phyloP scores from a whole-genome alignment of 495 filamentous ascomycete genomes.

The Astrocystis sublimbata region DNA sequence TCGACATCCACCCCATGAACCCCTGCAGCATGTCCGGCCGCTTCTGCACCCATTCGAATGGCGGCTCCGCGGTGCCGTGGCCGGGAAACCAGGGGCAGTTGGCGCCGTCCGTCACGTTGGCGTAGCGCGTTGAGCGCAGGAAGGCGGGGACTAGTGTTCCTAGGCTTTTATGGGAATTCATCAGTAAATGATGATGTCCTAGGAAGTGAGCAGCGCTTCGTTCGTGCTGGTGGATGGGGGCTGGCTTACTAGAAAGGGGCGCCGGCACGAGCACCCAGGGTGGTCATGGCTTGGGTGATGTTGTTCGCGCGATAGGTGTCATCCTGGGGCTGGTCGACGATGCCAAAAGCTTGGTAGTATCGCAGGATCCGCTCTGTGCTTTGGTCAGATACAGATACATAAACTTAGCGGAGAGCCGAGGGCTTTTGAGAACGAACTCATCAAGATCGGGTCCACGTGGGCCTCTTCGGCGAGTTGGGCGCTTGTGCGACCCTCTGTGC shows the following conservation, averaged over 20 bases:
- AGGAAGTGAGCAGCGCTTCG: too few species aligned
- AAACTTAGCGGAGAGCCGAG: too few species aligned
- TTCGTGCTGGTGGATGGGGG: too few species aligned
- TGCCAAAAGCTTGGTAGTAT: conserved; percentile 41
- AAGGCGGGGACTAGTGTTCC: conserved; percentile 30
- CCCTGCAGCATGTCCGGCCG: background rate
- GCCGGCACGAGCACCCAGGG: conserved; percentile 27
- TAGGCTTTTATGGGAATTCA: conserved; percentile 29
- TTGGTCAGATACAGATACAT: background rate
- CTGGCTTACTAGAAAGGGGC: conserved; percentile 33
- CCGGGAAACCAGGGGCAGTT: conserved; percentile 20
- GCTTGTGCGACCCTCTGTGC: conserved; percentile 22
- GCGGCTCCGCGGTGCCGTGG: conserved; percentile 6
- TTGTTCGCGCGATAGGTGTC: conserved; percentile 39
- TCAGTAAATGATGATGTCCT: too few species aligned
- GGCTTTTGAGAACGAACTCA: too few species aligned
- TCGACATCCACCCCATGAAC: conserved; percentile 16
- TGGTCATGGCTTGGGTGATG: conserved; percentile 31
- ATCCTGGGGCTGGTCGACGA: conserved; percentile 36
- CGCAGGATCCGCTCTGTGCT: conserved; percentile 42
- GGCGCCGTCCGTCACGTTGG: background rate
- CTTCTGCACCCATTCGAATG: conserved; percentile 32
- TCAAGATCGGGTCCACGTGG: conserved; percentile 30
- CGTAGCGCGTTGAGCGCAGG: conserved; percentile 11
- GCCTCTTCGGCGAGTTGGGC: conserved; percentile 31